Percentiles rank a stretch among this genome's conserved stretches.
These are phyloP conservation scores for Apophysomyces ossiformis DNA, from an alignment of 371 early-diverging fungal species.

Conservation along the genomic window DNA sequence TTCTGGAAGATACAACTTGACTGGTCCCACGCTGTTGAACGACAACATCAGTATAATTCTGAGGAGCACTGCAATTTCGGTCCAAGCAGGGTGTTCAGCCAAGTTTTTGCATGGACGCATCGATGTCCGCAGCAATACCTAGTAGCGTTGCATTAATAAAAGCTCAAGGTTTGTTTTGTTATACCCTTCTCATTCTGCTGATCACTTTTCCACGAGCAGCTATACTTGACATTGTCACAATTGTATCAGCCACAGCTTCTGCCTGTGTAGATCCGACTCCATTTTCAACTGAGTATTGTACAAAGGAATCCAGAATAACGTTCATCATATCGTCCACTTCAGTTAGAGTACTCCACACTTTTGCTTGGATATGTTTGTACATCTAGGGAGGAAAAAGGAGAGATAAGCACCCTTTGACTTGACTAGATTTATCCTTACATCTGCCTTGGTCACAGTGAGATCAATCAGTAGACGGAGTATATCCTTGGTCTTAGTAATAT, in stretches of 20 bases:
- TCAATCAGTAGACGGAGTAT: constrained; percentile 76
- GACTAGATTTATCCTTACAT: constrained; percentile 40
- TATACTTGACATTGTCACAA: constrained; percentile 75
- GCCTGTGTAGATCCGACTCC: constrained; percentile 79
- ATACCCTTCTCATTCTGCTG: constrained; percentile 70
- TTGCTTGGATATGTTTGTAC: constrained; percentile 76
- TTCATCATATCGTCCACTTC: constrained; percentile 78
- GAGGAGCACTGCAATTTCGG: constrained; percentile 81
- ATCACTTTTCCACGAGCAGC: constrained; percentile 80
- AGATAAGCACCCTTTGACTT: background rate
- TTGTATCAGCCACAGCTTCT: constrained; percentile 81
- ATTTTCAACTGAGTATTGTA: constrained; percentile 76
- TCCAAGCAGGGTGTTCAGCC: constrained; percentile 81
- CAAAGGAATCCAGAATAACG: constrained; percentile 73
- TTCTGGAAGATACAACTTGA: constrained; percentile 81
- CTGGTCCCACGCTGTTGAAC: constrained; percentile 75
- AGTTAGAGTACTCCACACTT: constrained; percentile 80
- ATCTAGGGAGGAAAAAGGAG: constrained; percentile 38
- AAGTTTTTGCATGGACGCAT: constrained; percentile 61
- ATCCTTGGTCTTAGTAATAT: constrained; percentile 65
- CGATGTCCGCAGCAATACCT: constrained; percentile 64
- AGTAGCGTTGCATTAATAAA: background rate
- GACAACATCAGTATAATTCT: constrained; percentile 84
- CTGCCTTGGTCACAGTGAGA: constrained; percentile 73
- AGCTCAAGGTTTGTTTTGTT: background rate